Evolutionary conservation across 495 filamentous ascomycete species (phyloP), one percentile per base, ranked within the genome.

Genomic region (Aspergillus taichungensis): DNA sequence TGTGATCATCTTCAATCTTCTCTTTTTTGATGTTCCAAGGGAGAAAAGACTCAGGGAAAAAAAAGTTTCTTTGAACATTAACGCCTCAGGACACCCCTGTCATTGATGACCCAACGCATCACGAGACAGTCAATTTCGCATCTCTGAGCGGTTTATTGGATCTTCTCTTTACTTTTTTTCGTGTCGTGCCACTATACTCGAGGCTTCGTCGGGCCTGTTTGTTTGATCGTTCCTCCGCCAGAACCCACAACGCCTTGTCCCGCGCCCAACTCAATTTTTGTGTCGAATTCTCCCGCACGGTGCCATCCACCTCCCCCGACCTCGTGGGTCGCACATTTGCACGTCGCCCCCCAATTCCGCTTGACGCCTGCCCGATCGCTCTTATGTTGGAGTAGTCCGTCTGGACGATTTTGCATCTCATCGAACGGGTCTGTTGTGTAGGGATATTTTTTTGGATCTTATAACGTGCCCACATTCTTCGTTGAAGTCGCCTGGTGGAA

Each of bases 391-490:
- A 58, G 55, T 63, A 61, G 49, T 47, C 47, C 55, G 50, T 45
- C 24, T 43, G 48, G 44, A 28, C 35, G 45, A 46, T 56, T 38
- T 24, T 45, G 52, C 37, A 49, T 58, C 37, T 53, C 50, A 55
- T 62, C 53, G 50, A 64, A 50, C 55, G 55, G 47, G 63, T 57
- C 55, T 64, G 61, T 62, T 66, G 66, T 55, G 63, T 64, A 55
- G 66, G 18, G 18, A 24, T 24, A 24, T 24, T 2, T 24, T 2
- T 24, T 24, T 72, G 54, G 60, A 61, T 59, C 67, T 65, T 43
- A 24, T n/a, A n/a, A n/a, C 49, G 53, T 61, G 55, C 54, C 58
- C 64, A 67, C 67, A 68, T 70, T 68, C 60, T 52, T 60, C 61
- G 62, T 49, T 52, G 18, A 24, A 24, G 52, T 45, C 54, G 47